A percentile compares a stretch with the other conserved stretches of the same genome.
phyloP scores from a whole-genome alignment of 176 grass and related monocot species.

The Avena atlantica region DNA sequence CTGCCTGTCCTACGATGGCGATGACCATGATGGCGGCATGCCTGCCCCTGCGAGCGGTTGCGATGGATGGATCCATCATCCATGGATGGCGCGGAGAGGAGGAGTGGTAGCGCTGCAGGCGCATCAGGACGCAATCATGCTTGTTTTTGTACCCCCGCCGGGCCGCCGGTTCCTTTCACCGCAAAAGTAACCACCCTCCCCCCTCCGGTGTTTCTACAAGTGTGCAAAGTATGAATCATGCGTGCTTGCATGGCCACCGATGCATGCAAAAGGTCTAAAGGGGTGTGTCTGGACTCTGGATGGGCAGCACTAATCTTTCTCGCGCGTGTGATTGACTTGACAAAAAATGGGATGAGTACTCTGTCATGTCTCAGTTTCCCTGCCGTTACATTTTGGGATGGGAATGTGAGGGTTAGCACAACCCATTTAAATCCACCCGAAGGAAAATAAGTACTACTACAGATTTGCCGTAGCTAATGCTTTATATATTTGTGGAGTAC shows the following conservation, averaged over 20 bases:
- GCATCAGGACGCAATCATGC: conserved; percentile 49
- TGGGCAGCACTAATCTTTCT: neutral
- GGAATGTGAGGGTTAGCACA: neutral
- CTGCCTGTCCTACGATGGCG: neutral
- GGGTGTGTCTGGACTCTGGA: too few species aligned
- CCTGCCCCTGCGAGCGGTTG: conserved; percentile 49
- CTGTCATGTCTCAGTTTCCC: neutral
- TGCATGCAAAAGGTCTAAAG: conserved; percentile 3
- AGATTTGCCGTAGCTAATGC: neutral
- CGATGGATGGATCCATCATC: neutral
- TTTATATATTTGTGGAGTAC: neutral
- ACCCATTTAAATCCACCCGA: neutral
- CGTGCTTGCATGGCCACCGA: neutral
- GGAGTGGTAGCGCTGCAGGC: neutral
- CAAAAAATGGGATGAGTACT: neutral
- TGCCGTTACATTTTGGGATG: neutral
- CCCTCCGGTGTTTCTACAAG: conserved; percentile 2
- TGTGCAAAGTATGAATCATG: conserved; percentile 32
- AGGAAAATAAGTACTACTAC: too few species aligned
- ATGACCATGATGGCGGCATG: conserved; percentile 39
- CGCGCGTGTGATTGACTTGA: conserved; percentile 9
- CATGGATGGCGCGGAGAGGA: neutral
- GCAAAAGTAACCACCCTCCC: neutral
- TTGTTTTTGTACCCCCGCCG: conserved; percentile 35
- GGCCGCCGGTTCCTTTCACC: conserved; percentile 29